A percentile compares a stretch with the other conserved stretches of the same genome.
These are phyloP conservation scores for Platismatia glauca DNA, from an alignment of 495 filamentous ascomycete species.

Conservation along the genomic window DNA sequence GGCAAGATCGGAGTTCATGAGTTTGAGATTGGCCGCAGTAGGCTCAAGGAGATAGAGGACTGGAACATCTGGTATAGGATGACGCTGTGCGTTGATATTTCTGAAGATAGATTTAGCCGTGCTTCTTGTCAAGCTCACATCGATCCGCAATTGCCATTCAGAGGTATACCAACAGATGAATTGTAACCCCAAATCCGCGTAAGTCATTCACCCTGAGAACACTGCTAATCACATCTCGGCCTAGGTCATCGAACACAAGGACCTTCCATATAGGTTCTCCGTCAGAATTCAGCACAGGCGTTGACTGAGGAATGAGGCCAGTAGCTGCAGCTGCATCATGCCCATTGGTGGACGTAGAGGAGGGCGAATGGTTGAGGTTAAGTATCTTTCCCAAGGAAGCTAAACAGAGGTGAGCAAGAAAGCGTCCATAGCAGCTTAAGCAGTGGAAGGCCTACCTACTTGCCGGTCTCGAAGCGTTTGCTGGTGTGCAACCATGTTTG, in stretches of 20 bases:
- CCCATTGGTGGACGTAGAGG: slow-evolving; percentile 46
- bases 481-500: slow-evolving; percentile 60
- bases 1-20: slow-evolving; percentile 79
- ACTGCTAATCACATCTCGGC: slow-evolving; percentile 79
- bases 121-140: background rate
- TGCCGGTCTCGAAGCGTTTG: slow-evolving; percentile 89
- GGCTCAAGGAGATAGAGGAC: slow-evolving; percentile 95
- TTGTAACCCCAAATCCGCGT: slow-evolving; percentile 86
- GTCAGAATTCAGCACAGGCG: slow-evolving; percentile 77
- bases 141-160: slow-evolving; percentile 5
- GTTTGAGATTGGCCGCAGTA: slow-evolving; percentile 64
- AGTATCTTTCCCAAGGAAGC: slow-evolving; percentile 93
- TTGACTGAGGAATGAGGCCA: slow-evolving; percentile 57
- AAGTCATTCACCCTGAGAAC: slow-evolving; percentile 90
- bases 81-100: slow-evolving; percentile 72
- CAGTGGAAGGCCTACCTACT: slow-evolving; percentile 60
- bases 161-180: slow-evolving; percentile 63
- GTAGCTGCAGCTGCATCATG: slow-evolving; percentile 44
- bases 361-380: slow-evolving; percentile 74
- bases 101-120: slow-evolving; percentile 32
- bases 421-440: slow-evolving; percentile 11
- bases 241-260: slow-evolving; percentile 59
- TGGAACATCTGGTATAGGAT: slow-evolving; percentile 92
- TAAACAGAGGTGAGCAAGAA: slow-evolving; percentile 36
- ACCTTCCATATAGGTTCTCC: slow-evolving; percentile 78